Percentiles rank a stretch among this genome's conserved stretches.
Evolutionary conservation across 495 filamentous ascomycete species (phyloP).

Genomic region (Lophiotrema nucula): DNA sequence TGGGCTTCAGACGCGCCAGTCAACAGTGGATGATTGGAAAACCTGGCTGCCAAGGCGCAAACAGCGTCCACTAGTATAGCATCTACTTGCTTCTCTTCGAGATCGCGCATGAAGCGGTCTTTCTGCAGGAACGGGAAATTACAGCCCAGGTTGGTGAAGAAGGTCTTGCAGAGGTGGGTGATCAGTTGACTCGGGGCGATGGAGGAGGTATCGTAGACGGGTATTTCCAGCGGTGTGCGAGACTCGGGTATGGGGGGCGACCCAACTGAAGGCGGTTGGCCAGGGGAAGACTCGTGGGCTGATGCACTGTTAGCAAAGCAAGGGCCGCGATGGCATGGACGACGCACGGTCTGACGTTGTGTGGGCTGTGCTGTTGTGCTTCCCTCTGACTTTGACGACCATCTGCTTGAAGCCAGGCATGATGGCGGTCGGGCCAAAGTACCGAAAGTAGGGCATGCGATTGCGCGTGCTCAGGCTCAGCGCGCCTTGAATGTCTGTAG

Average conservation of each 20-base stretch:
- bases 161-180: conserved; percentile 69
- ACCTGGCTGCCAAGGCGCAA: conserved; percentile 77
- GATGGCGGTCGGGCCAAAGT: conserved; percentile 85
- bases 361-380: conserved; percentile 50
- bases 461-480: conserved; percentile 47
- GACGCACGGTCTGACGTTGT: conserved; percentile 45
- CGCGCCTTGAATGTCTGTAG: too few relatives aligned
- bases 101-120: conserved; percentile 63
- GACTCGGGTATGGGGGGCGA: conserved; percentile 42
- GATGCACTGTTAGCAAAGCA: conserved; percentile 1
- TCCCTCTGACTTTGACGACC: conserved; percentile 71
- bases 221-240: conserved; percentile 64
- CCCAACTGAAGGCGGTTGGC: conserved; percentile 42
- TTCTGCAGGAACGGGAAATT: conserved; percentile 77
- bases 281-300: conserved; percentile 33
- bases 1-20: conserved; percentile 45
- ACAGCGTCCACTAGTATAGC: conserved; percentile 84
- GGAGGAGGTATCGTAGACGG: conserved; percentile 73
- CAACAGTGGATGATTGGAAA: conserved; percentile 67
- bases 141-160: conserved; percentile 75
- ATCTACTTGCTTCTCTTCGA: conserved; percentile 76
- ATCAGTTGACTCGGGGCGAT: conserved; percentile 69
- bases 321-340: neutral
- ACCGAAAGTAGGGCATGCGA: conserved; percentile 82
- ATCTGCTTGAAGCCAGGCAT: conserved; percentile 91